Evolutionary conservation across 352 stramenopile genomes (phyloP).

Genomic region (Globisporangium uncinulatum): DNA sequence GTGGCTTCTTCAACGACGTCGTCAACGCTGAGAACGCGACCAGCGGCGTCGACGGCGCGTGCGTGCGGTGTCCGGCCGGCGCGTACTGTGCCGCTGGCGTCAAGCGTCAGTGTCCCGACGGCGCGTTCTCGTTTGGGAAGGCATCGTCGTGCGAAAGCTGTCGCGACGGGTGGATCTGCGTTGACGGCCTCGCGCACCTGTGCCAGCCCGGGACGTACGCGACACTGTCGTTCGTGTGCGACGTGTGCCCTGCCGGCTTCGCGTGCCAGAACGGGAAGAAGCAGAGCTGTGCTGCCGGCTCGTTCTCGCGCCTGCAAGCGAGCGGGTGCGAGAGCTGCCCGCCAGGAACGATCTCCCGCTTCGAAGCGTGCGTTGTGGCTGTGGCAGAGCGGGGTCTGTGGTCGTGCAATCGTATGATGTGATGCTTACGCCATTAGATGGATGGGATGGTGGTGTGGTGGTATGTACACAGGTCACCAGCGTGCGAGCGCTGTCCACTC

Average conservation of each 20-base stretch:
- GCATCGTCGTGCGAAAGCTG: slow-evolving; percentile 40
- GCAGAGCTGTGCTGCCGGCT: slow-evolving; percentile 28
- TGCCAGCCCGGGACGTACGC: slow-evolving; percentile 54
- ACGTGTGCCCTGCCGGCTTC: slow-evolving; percentile 37
- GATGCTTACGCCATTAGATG: background rate
- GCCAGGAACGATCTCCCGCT: slow-evolving; percentile 42
- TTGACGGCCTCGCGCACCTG: slow-evolving; percentile 40
- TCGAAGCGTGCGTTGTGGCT: slow-evolving; percentile 25
- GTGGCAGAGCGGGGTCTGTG: background rate
- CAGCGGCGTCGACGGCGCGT: slow-evolving; percentile 14
- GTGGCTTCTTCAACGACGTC: slow-evolving; percentile 46
- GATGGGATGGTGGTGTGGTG: background rate
- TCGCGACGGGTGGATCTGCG: slow-evolving; percentile 59
- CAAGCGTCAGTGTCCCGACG: slow-evolving; percentile 34
- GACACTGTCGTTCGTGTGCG: slow-evolving; percentile 28
- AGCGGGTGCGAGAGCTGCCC: slow-evolving; percentile 54
- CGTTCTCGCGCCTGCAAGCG: slow-evolving; percentile 32
- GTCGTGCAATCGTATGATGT: background rate
- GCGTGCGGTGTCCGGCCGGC: slow-evolving; percentile 46
- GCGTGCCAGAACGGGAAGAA: slow-evolving; percentile 59
- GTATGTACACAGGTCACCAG: slow-evolving; percentile 21
- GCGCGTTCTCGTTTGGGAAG: slow-evolving; percentile 59
- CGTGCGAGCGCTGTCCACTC: slow-evolving; percentile 35
- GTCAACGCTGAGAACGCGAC: background rate
- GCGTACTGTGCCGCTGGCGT: slow-evolving; percentile 56